A percentile compares a stretch with the other conserved stretches of the same genome.
phyloP scores from a whole-genome alignment of 73 alveolate species.

The Paramecium pentaurelia region DNA sequence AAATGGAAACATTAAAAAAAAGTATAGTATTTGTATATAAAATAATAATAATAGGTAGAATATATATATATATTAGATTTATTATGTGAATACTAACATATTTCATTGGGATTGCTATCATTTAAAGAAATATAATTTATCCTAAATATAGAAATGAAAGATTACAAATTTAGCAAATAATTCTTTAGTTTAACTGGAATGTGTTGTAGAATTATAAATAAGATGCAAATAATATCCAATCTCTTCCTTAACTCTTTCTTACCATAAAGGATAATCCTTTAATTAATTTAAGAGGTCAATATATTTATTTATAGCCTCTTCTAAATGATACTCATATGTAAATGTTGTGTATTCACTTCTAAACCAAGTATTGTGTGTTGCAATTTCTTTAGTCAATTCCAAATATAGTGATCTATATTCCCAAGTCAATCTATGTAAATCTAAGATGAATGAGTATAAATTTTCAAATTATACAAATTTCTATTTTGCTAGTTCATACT shows the following conservation, averaged over 20 bases:
- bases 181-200: background rate
- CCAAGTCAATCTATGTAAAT: background rate
- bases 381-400: background rate
- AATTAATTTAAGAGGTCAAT: background rate
- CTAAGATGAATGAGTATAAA: background rate
- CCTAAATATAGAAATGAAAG: background rate
- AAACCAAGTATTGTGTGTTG: slow-evolving; percentile 9
- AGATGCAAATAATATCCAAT: slow-evolving; percentile 37
- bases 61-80: background rate
- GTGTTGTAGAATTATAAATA: slow-evolving; percentile 21
- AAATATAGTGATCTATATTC: background rate
- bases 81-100: background rate
- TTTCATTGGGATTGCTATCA: background rate
- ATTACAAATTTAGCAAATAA: slow-evolving; percentile 12
- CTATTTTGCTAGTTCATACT: background rate
- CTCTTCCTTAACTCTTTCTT: slow-evolving; percentile 19
- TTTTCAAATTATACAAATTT: background rate
- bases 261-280: slow-evolving; percentile 10
- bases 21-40: too few species aligned
- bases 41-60: background rate
- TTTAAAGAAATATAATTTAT: slow-evolving; percentile 36
- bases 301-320: slow-evolving; percentile 17
- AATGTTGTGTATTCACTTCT: slow-evolving; percentile 18
- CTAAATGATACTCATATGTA: background rate
- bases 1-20: background rate